phyloP scores from a whole-genome alignment of 164 flowering plant genomes.

The Platanus orientalis region DNA sequence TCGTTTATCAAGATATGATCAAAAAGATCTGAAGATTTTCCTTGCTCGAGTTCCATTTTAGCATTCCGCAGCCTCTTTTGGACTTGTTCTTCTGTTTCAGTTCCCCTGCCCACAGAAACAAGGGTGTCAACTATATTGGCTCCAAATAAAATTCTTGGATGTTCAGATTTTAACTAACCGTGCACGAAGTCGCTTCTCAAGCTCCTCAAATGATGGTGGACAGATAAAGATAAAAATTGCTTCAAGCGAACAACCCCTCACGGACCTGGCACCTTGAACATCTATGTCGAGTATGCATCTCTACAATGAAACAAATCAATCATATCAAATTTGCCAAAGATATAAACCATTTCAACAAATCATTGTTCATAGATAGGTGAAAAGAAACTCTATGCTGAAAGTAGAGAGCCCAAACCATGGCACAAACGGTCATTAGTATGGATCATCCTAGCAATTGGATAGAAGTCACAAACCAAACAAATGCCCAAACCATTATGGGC shows the following conservation, averaged over 20 bases:
- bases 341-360: not conserved
- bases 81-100: constrained; percentile 91
- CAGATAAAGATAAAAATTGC: constrained; percentile 83
- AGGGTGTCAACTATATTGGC: too few species aligned
- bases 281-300: constrained; percentile 98
- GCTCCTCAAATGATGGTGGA: constrained; percentile 90
- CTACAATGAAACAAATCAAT: constrained; percentile 36
- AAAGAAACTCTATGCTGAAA: too few species aligned
- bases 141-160: not conserved
- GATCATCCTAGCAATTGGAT: too few species aligned
- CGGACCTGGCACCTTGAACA: constrained; percentile 96
- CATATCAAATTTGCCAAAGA: constrained; percentile 4
- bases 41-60: constrained; percentile 69
- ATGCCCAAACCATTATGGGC: too few species aligned
- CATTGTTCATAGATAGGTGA: too few species aligned
- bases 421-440: too few species aligned
- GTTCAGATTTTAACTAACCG: constrained; percentile 37
- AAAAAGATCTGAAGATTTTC: constrained; percentile 65
- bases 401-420: too few species aligned
- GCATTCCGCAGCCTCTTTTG: constrained; percentile 87
- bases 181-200: constrained; percentile 87
- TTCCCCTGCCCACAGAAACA: constrained; percentile 50
- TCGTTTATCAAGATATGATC: constrained; percentile 79
- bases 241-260: constrained; percentile 79
- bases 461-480: too few species aligned